These are phyloP conservation scores for Rutidosis leptorrhynchoides DNA, from an alignment of 129 eudicot species.

Conservation along the genomic window DNA sequence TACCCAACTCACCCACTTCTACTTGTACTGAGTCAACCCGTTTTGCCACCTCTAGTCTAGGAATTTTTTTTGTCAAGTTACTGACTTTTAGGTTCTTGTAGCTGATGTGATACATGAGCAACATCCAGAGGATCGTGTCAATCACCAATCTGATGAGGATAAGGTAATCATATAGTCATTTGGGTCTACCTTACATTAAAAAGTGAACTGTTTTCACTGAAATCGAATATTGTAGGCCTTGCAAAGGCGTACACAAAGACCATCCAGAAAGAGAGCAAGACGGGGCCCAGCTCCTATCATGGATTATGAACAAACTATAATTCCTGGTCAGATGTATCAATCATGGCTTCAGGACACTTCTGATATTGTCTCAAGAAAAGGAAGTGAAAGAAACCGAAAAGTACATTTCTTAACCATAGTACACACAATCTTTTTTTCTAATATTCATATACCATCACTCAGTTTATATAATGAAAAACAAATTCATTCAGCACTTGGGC, in stretches of 20 bases:
- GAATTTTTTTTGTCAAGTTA: slow-evolving; percentile 6
- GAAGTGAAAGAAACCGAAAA: slow-evolving; percentile 61
- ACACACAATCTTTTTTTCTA: background rate
- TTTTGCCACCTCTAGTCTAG: slow-evolving; percentile 8
- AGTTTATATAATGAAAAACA: background rate
- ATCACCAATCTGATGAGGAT: slow-evolving; percentile 45
- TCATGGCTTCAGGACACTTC: slow-evolving; percentile 74
- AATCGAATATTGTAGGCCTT: slow-evolving; percentile 28
- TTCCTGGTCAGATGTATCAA: slow-evolving; percentile 76
- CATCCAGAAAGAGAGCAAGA: slow-evolving; percentile 53
- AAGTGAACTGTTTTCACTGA: background rate
- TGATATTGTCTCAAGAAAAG: slow-evolving; percentile 55
- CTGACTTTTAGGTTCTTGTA: slow-evolving; percentile 32
- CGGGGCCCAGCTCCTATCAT: slow-evolving; percentile 37
- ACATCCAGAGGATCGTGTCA: slow-evolving; percentile 46
- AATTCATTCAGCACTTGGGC: slow-evolving; percentile 35
- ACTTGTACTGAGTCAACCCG: background rate
- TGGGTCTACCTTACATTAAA: background rate
- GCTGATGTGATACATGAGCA: slow-evolving; percentile 57
- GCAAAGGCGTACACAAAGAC: slow-evolving; percentile 32
- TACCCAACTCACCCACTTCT: background rate
- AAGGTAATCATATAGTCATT: slow-evolving; percentile 45
- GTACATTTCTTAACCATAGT: slow-evolving; percentile 24
- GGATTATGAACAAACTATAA: slow-evolving; percentile 76
- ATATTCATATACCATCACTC: background rate